Evolutionary conservation across 345 rosid genomes (phyloP).

Genomic region (Gossypium thurberi): DNA sequence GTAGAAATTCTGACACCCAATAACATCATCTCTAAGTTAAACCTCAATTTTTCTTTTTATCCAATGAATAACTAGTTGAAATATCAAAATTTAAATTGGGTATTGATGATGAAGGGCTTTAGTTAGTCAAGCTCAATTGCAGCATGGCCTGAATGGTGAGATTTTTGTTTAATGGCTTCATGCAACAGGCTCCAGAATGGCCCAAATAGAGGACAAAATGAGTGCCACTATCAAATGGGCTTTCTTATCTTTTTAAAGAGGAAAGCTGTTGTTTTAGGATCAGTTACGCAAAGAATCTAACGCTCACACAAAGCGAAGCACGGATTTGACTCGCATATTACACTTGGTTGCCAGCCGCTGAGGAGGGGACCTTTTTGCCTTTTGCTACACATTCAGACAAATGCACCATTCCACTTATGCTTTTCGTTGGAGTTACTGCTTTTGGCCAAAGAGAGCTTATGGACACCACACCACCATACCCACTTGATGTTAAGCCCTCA

Average conservation of each 20-base stretch:
- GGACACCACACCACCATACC: constrained; percentile 14
- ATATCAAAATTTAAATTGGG: too few species aligned
- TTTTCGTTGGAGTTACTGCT: background rate
- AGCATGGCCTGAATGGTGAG: background rate
- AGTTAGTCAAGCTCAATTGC: too few species aligned
- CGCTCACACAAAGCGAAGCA: background rate
- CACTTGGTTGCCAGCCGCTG: background rate
- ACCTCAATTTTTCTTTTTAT: too few species aligned
- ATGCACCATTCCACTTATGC: background rate
- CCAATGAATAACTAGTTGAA: too few species aligned
- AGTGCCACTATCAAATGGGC: background rate
- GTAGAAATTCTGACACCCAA: too few species aligned
- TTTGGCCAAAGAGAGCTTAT: constrained; percentile 13
- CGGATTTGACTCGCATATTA: constrained; percentile 1
- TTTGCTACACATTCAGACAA: background rate
- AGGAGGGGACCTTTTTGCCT: background rate
- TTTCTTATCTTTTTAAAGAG: background rate
- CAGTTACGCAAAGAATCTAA: constrained; percentile 13
- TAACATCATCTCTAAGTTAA: too few species aligned
- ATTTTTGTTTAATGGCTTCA: background rate
- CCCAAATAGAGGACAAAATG: background rate
- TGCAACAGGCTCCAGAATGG: background rate
- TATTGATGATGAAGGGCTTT: too few species aligned
- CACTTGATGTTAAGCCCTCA: background rate
- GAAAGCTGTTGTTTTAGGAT: background rate